Base-by-base conservation (phyloP, 176 grass and related monocot species). In the Phoenix dactylifera region DNA sequence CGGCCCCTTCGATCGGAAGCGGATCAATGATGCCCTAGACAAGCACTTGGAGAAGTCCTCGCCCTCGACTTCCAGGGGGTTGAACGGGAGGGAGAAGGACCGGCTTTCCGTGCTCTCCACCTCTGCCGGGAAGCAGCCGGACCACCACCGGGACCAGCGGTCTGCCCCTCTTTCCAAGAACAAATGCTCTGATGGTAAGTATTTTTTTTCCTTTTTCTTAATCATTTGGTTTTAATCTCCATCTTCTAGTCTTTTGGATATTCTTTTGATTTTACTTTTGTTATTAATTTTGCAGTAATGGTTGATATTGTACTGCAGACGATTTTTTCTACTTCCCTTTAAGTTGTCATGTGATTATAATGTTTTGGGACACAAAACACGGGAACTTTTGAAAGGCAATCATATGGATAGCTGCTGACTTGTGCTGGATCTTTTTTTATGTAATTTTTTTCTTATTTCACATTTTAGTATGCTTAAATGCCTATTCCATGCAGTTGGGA, bases 111-210 rank as follows among this genome's bases (percentile, higher is more conserved):
- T 26, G 62, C 19, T 22, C 4, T 65, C 63, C 22, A 16, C 63
- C 22, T 16, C 22, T 26, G 17, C 22, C 16, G 63, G 19, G 20
- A 65, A 52, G 63, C 63, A 65, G 49, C 49, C 23, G 12, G 63
- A 65, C n/a, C 54, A 22, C 7, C 23, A 59, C 23, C 57, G 24
- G 16, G 57, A 59, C 24, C 57, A 59, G 57, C 57, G 56, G 6
- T 22, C 12, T 24, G 19, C 56, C 4, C 16, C 62, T 7, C 18
- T 65, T 24, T 65, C 63, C 22, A 65, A 65, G 22, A 52, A 50
- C 50, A 65, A 65, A 23, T n/a, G 5, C 49, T 65, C 63, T 6
- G 63, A 65, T 65, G 63, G 63, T 65, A 16, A 65, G 49, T 20
- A 44, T 49, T 62, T 18, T 62, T 18, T 20, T n/a, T 48, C 12